Conservation (phyloP, 106 monocot species). For the Cymbidium sinense region DNA sequence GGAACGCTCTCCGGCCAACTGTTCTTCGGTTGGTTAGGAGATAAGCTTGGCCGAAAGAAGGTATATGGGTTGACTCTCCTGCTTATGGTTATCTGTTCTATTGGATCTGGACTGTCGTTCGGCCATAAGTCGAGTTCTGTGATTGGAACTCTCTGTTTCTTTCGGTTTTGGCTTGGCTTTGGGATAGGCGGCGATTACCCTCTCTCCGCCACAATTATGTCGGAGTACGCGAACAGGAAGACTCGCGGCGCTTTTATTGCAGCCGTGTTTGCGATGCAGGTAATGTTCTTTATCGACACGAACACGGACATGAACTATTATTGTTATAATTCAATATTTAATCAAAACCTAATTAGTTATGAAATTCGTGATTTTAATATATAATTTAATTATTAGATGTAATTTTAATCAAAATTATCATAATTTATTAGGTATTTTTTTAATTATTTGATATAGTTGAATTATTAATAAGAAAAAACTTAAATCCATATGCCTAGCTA, state of each 20-base stretch:
- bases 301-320: no score
- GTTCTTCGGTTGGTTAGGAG: slow-evolving; percentile 26
- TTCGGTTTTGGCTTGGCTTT: slow-evolving; percentile 83
- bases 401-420: no score
- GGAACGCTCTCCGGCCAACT: slow-evolving; percentile 23
- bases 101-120: slow-evolving; percentile 32
- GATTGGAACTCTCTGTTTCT: slow-evolving; percentile 58
- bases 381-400: no score
- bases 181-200: slow-evolving; percentile 83
- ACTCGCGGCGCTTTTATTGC: slow-evolving; percentile 75
- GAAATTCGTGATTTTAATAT: no score
- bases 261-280: slow-evolving; percentile 58
- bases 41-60: slow-evolving; percentile 25
- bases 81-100: slow-evolving; percentile 33
- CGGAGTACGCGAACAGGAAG: slow-evolving; percentile 81
- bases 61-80: slow-evolving; percentile 41
- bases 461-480: no score
- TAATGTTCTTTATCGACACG: no score
- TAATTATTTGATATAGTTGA: no score
- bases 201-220: slow-evolving; percentile 82
- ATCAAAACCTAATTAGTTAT: no score
- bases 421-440: no score
- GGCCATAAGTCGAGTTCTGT: neutral
- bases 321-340: no score
- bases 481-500: no score